Conservation (phyloP, 805 yeast genomes). For the Kurtzmaniella fragi region DNA sequence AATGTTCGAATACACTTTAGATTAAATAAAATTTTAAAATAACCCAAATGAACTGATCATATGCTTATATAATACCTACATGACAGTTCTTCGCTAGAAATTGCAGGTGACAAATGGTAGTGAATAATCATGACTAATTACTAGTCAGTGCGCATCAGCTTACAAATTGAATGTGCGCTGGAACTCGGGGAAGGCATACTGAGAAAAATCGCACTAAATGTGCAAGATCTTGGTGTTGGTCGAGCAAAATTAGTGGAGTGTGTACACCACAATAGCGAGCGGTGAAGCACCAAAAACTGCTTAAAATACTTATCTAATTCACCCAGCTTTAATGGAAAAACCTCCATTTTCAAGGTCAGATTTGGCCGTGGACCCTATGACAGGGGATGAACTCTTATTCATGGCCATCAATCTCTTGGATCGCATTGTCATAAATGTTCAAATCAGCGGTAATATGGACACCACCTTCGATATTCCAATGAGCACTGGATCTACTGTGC, state of each 20-base stretch:
- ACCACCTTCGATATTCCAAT: slow-evolving; percentile 43
- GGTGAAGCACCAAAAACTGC: too few species aligned
- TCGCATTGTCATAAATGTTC: slow-evolving; percentile 33
- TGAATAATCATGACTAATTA: background rate
- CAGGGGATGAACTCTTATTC: slow-evolving; percentile 14
- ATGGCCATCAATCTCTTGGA: slow-evolving; percentile 33
- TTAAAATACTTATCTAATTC: too few species aligned
- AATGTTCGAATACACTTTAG: background rate
- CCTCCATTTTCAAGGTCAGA: slow-evolving; percentile 8
- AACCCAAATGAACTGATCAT: background rate
- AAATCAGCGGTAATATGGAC: slow-evolving; percentile 44
- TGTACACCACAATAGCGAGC: slow-evolving; percentile 3
- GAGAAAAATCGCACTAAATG: too few species aligned
- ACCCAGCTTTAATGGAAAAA: background rate
- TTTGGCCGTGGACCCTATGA: slow-evolving; percentile 4
- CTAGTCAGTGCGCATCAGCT: background rate
- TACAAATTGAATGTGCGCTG: background rate
- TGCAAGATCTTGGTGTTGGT: too few species aligned
- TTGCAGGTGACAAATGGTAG: background rate
- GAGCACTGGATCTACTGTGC: slow-evolving; percentile 7
- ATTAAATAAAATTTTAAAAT: background rate
- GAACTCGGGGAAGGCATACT: too few species aligned
- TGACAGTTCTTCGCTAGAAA: too few species aligned
- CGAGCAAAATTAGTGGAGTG: background rate
- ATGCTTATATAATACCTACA: too few species aligned